Base-by-base conservation (phyloP, 768 basidiomycete genomes). In the Pleurotus citrinopileatus region DNA sequence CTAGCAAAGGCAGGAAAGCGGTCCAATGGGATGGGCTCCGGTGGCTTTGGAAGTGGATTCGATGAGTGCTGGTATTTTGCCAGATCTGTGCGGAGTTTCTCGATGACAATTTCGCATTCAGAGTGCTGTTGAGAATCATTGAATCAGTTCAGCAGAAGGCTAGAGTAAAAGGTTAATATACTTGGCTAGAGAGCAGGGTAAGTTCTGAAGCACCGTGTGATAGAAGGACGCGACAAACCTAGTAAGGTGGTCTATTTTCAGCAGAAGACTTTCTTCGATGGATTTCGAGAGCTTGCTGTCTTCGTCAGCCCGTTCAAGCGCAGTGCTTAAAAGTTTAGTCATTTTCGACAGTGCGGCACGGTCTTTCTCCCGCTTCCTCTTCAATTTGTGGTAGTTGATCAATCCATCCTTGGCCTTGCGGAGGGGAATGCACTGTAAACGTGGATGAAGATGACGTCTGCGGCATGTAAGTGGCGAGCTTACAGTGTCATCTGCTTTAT, bases 11-110 rank as follows among this genome's bases (percentile, higher is more conserved):
- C 47, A 9, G 78, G 75, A 17, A 79, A 67, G 36, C 71, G 68
- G 22, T 78, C 75, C 8, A 76, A 65, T 7, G 77, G 70, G 5
- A 82, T 63, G 2, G 80, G 82, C 53, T 78, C 74, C 10, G 82
- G 82, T n/a, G 82, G 82, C 37, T 69, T 64, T 20, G 82, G 82
- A 17, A 84, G 73, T 3, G 83, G 83, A 59, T 83, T 83, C 32
- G 64, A 62, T 46, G 62, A 61, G 55, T 70, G 66, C 46, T 60
- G 68, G 59, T 60, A 67, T 38, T 61, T 65, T 4, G 61, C 59
- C 34, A 67, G 59, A 42, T 65, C 63, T 9, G 65, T 56, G 13
- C 68, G 69, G 53, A 75, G 69, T 19, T 67, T 64, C 55, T 72
- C 66, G 5, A 77, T 61, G 56, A 75, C 65, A 26, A 67, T 57